Conservation (phyloP, 2,329 filamentous ascomycete species). For the Harringtonia lauricola region DNA sequence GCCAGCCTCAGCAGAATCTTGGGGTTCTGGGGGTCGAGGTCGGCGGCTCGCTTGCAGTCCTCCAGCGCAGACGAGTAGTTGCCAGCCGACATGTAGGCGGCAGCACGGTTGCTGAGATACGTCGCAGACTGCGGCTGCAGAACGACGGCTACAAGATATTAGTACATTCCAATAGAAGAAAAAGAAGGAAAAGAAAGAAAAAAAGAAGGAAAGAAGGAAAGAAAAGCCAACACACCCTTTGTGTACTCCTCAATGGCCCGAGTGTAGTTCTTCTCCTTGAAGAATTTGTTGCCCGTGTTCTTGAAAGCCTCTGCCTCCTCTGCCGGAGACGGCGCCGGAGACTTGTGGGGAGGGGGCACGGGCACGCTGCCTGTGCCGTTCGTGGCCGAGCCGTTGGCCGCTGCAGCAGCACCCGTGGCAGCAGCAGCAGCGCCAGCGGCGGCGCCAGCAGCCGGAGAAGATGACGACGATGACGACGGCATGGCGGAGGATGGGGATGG, state of each 20-base stretch:
- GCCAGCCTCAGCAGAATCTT: conserved; percentile 85
- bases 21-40: conserved; percentile 72
- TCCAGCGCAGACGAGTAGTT: conserved; percentile 72
- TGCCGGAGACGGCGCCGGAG: conserved; percentile 47
- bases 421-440: conserved; percentile 15
- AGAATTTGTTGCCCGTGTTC: conserved; percentile 87
- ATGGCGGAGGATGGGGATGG: conserved; percentile 14
- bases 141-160: conserved; percentile 58
- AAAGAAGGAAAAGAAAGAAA: neutral
- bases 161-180: conserved; percentile 3
- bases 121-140: conserved; percentile 76
- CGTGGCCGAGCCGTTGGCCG: conserved; percentile 35
- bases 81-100: conserved; percentile 82
- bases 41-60: conserved; percentile 72
- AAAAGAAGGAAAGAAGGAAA: neutral
- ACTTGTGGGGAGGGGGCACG: conserved; percentile 61
- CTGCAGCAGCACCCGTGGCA: conserved; percentile 8
- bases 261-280: conserved; percentile 85
- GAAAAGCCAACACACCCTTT: conserved; percentile 54
- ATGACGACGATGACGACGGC: conserved; percentile 1
- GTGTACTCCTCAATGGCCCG: conserved; percentile 88
- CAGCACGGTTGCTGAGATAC: conserved; percentile 89
- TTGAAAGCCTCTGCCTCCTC: conserved; percentile 90
- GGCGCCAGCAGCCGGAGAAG: conserved; percentile 19
- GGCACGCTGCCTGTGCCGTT: conserved; percentile 28